Evolutionary conservation across 441 rosid species (phyloP), one percentile per base, ranked within the genome.

Genomic region (Mallotus repandus): DNA sequence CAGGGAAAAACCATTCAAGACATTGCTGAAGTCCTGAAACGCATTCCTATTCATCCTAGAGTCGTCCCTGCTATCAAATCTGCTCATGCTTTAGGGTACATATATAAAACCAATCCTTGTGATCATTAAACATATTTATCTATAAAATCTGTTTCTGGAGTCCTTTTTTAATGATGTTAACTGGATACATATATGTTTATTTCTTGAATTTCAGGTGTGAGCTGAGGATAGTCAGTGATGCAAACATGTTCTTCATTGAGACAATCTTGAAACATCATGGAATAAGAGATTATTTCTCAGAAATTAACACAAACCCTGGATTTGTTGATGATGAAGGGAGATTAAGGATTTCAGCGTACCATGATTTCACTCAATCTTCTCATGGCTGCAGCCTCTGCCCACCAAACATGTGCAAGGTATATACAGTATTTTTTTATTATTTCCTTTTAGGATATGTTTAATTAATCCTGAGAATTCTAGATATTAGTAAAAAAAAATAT

Each of bases 201-300:
- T 46, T 62, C 3, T 0, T 35, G 25, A n/a, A n/a, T 79, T 58
- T 54, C 79, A 89, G 97, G 81, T 89, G 94, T 58, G 90, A 89
- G 65, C 72, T 92, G 84, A 90, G 89, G 82, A 87, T 94, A 63
- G 86, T 91, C 13, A 91, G 98, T 49, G 97, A 94, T 61, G 97
- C 98, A 0, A 94, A 94, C 74, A 46, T 71, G 80, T 94, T 94
- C 68, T 91, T 90, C 79, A 90, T 93, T 54, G 98, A 93, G 71
- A 87, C 92, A 6, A 82, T 91, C 15, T 32, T 90, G 84, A 76
- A 88, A 25, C 91, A 90, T 77, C 92, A 82, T 12, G 93, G 88
- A 35, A 25, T 94, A 32, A 80, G 77, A 16, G 85, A 82, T 52
- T 87, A 7, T 19, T 94, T 94, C 86, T 81, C 92, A 0, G 94